A percentile compares a stretch with the other conserved stretches of the same genome.
phyloP scores from a whole-genome alignment of 192 early-diverging fungal species.

The Linnemannia schmuckeri region DNA sequence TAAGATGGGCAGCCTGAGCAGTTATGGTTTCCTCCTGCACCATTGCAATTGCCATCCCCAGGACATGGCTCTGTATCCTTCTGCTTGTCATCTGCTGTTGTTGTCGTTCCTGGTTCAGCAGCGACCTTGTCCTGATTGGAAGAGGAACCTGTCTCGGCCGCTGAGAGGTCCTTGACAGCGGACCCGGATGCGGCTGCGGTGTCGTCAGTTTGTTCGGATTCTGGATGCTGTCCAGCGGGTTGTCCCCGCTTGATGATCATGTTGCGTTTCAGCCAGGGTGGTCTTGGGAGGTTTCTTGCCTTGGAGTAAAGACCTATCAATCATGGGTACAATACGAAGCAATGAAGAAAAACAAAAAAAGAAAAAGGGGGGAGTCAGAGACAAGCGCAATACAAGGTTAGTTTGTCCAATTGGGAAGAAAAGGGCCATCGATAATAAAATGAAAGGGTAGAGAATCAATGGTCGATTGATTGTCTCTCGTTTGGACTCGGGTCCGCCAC shows the following conservation, averaged over 20 bases:
- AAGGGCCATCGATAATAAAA: background rate
- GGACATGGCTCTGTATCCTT: slow-evolving; percentile 62
- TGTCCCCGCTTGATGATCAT: slow-evolving; percentile 56
- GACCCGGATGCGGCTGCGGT: background rate
- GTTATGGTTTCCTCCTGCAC: slow-evolving; percentile 73
- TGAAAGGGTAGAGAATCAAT: background rate
- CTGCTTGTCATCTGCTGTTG: slow-evolving; percentile 10
- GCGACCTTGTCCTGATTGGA: slow-evolving; percentile 2
- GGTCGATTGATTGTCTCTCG: background rate
- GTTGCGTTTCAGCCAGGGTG: slow-evolving; percentile 68
- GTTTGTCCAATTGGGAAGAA: background rate
- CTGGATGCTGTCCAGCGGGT: slow-evolving; percentile 66
- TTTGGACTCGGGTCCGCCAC: background rate
- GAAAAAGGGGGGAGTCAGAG: background rate
- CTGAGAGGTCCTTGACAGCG: background rate
- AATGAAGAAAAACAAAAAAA: background rate
- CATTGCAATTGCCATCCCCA: slow-evolving; percentile 83
- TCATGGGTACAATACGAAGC: background rate
- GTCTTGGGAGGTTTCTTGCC: slow-evolving; percentile 67
- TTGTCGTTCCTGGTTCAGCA: background rate
- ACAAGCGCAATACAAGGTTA: slow-evolving; percentile 1
- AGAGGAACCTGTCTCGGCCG: background rate
- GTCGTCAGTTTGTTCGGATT: slow-evolving; percentile 68
- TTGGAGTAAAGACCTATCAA: slow-evolving; percentile 65
- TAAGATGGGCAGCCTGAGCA: slow-evolving; percentile 81